phyloP scores from a whole-genome alignment of 306 rosid genomes.

The Cotoneaster glaucophyllus region DNA sequence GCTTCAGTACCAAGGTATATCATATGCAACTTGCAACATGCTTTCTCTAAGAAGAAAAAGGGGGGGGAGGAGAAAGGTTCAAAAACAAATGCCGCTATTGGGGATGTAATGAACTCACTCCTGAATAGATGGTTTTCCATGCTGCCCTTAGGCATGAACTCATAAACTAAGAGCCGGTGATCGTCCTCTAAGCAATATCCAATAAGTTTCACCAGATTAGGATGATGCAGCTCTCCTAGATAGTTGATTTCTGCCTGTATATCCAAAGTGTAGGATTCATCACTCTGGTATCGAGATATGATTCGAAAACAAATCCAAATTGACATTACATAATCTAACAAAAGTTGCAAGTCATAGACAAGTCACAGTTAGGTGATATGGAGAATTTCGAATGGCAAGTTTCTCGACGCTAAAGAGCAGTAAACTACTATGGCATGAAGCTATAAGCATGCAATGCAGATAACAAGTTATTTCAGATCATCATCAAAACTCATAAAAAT shows the following conservation, averaged over 20 bases:
- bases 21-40: background rate
- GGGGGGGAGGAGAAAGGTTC: background rate
- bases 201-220: slow-evolving; percentile 85
- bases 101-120: slow-evolving; percentile 47
- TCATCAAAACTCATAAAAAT: background rate
- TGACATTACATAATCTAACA: background rate
- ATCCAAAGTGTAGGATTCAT: slow-evolving; percentile 15
- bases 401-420: background rate
- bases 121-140: slow-evolving; percentile 92
- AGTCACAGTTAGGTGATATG: background rate
- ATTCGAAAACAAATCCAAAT: slow-evolving; percentile 3
- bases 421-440: background rate
- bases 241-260: slow-evolving; percentile 87
- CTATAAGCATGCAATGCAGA: background rate
- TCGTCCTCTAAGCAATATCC: slow-evolving; percentile 94
- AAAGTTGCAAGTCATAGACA: slow-evolving; percentile 5
- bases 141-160: slow-evolving; percentile 96
- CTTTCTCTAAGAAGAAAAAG: background rate
- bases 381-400: background rate
- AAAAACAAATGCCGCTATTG: background rate
- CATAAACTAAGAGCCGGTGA: slow-evolving; percentile 83
- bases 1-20: background rate
- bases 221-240: slow-evolving; percentile 85
- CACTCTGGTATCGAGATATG: background rate
- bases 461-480: background rate